Percentiles rank a stretch among this genome's conserved stretches.
Evolutionary conservation across 176 grass and related monocot species (phyloP).

Genomic region (Musa troglodytarum): DNA sequence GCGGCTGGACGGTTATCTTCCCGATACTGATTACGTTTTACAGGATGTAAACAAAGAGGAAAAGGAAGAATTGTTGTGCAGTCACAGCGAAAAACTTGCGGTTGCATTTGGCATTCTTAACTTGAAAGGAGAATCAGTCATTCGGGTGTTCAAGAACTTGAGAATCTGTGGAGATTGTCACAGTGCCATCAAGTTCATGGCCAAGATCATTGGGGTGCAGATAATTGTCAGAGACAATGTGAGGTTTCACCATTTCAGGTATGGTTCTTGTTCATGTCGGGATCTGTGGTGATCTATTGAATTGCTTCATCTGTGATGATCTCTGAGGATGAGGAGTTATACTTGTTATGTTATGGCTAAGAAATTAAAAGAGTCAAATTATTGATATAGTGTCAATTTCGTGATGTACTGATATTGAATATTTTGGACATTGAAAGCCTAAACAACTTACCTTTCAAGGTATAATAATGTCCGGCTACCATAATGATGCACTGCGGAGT

Average conservation of each 20-base stretch:
- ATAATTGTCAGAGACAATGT: slow-evolving; percentile 28
- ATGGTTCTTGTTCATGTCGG: slow-evolving; percentile 22
- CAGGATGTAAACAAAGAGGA: slow-evolving; percentile 20
- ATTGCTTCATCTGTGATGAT: too few relatives aligned
- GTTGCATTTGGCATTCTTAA: slow-evolving; percentile 24
- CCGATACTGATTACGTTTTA: slow-evolving; percentile 14
- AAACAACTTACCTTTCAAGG: too few relatives aligned
- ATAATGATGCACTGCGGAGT: too few relatives aligned
- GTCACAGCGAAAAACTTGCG: slow-evolving; percentile 26
- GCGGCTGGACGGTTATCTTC: slow-evolving; percentile 23
- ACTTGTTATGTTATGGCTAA: too few relatives aligned
- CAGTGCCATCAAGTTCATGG: slow-evolving; percentile 22
- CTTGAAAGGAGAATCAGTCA: slow-evolving; percentile 12
- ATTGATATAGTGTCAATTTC: too few relatives aligned
- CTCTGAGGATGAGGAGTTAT: too few relatives aligned
- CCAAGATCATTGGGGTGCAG: slow-evolving; percentile 14
- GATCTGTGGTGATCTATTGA: slow-evolving; percentile 15
- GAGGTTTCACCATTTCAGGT: slow-evolving; percentile 30
- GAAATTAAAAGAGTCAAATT: too few relatives aligned
- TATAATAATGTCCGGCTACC: too few relatives aligned
- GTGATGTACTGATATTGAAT: too few relatives aligned
- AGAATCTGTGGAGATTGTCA: slow-evolving; percentile 27
- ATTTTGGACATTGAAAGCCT: too few relatives aligned
- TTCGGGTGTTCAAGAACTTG: slow-evolving; percentile 28
- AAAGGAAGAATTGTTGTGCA: slow-evolving; percentile 22